Percentiles rank a stretch among this genome's conserved stretches.
Evolutionary conservation across 2,329 filamentous ascomycete genomes (phyloP).

Genomic region (Fusarium equiseti): DNA sequence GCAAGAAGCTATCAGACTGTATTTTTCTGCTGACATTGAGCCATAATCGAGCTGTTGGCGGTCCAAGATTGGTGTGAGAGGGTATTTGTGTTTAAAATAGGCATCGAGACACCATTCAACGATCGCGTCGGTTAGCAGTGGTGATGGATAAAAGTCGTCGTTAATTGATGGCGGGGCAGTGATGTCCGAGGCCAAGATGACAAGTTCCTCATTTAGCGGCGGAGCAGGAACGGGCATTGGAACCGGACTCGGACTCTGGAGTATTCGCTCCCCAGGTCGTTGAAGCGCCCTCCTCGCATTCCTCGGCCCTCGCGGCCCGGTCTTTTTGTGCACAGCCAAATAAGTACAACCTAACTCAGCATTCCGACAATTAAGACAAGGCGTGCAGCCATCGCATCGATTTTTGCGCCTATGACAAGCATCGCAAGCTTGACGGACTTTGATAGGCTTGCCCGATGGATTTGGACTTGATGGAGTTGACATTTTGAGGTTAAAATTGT

Average conservation of each 20-base stretch:
- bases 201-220: background rate
- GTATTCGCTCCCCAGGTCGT: background rate
- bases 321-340: constrained; percentile 50
- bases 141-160: background rate
- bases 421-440: constrained; percentile 48
- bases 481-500: background rate
- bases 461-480: background rate
- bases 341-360: constrained; percentile 45
- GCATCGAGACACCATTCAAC: constrained; percentile 48
- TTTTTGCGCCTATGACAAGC: constrained; percentile 48
- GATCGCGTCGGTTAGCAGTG: constrained; percentile 22
- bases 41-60: constrained; percentile 31
- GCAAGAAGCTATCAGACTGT: constrained; percentile 46
- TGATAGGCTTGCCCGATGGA: background rate
- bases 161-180: fast-evolving
- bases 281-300: background rate
- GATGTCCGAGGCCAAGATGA: fast-evolving
- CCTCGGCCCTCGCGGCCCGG: constrained; percentile 41
- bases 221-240: background rate
- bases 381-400: constrained; percentile 47
- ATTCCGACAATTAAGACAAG: constrained; percentile 47
- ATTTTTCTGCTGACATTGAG: constrained; percentile 35
- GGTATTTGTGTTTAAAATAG: constrained; percentile 53
- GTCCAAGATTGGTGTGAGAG: constrained; percentile 51
- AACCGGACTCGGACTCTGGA: background rate